Conservation (phyloP, 176 grass and related monocot species). For the Aegilops tauschii region DNA sequence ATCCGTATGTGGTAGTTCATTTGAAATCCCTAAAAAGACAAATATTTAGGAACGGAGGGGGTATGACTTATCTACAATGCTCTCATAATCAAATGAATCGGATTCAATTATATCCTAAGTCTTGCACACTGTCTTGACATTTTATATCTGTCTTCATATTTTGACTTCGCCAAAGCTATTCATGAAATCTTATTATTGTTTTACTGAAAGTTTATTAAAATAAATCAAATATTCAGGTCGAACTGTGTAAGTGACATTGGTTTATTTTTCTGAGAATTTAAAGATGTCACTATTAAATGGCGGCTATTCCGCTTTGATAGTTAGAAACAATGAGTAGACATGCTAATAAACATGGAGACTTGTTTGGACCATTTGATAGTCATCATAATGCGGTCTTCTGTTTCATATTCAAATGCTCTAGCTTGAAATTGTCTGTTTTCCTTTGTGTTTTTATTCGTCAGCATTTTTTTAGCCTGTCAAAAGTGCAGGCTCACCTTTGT, state of each 20-base stretch:
- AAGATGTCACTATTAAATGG: background rate
- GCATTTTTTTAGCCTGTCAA: conserved; percentile 2
- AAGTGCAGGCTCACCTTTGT: background rate
- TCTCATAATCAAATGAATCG: background rate
- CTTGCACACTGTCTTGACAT: conserved; percentile 9
- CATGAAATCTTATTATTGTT: conserved; percentile 5
- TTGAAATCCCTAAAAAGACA: too few relatives aligned
- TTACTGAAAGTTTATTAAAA: background rate
- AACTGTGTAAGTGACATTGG: background rate
- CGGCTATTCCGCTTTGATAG: conserved; percentile 2
- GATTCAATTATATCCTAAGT: background rate
- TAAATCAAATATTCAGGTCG: conserved; percentile 2
- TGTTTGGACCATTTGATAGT: conserved; percentile 11
- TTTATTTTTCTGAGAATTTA: conserved; percentile 16
- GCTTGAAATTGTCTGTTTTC: background rate
- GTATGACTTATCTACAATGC: background rate
- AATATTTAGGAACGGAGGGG: too few relatives aligned
- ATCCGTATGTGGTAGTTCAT: too few relatives aligned
- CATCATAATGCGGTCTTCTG: conserved; percentile 22
- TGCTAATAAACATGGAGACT: conserved; percentile 14
- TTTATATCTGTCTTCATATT: conserved; percentile 6
- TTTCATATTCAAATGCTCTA: conserved; percentile 2
- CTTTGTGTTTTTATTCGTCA: background rate
- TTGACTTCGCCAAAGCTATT: background rate
- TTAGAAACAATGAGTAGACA: background rate